Conservation (phyloP, 129 eudicot genomes). For the Flaveria sonorensis region DNA sequence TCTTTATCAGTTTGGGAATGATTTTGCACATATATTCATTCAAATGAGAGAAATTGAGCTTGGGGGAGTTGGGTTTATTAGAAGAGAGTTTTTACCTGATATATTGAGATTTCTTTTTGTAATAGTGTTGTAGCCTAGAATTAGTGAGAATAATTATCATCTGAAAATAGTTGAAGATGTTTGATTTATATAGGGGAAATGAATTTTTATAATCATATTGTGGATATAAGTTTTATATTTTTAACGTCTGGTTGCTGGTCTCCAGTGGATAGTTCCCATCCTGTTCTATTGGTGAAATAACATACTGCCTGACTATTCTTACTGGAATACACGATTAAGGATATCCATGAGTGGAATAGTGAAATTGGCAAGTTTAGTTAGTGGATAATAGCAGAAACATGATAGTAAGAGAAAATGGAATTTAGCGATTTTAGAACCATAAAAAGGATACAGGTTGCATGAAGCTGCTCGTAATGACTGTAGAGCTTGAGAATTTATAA, state of each 20-base stretch:
- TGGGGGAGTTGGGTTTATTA: neutral
- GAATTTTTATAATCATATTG: neutral
- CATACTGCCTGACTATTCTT: neutral
- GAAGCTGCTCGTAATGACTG: too few species aligned
- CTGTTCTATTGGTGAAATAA: neutral
- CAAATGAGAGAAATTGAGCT: conserved; percentile 9
- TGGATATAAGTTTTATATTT: neutral
- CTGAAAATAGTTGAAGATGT: neutral
- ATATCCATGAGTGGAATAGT: neutral
- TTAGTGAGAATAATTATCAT: neutral
- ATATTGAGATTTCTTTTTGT: conserved; percentile 1
- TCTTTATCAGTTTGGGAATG: neutral
- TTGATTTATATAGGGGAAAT: conserved; percentile 5
- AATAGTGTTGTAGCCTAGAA: neutral
- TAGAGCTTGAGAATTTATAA: neutral
- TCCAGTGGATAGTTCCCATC: neutral
- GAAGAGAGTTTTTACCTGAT: neutral
- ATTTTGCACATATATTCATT: neutral
- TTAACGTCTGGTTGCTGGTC: neutral
- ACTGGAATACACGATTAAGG: neutral
- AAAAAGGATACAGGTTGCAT: neutral
- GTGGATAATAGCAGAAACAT: too few species aligned
- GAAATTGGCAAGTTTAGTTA: too few species aligned
- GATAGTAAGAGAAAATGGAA: neutral
- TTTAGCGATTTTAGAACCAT: neutral